Evolutionary conservation across 2,329 filamentous ascomycete genomes (phyloP).

Genomic region (Alternaria longipes): DNA sequence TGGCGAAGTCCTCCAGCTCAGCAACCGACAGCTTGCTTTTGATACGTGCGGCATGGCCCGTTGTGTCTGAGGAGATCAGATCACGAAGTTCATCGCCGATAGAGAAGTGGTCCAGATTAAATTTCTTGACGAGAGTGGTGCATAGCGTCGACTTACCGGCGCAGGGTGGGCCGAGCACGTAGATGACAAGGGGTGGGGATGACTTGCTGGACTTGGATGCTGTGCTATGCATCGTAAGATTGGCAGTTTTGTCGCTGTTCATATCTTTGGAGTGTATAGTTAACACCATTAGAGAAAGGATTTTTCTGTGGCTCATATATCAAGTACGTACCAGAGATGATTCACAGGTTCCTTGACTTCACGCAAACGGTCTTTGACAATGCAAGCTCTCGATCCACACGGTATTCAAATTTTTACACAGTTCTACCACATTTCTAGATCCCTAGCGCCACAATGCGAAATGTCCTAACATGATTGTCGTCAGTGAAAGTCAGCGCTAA

Average conservation of each 20-base stretch:
- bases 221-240: not conserved
- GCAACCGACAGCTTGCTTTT: slow-evolving; percentile 5
- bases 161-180: slow-evolving; percentile 22
- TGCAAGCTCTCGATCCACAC: not conserved
- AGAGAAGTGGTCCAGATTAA: slow-evolving; percentile 21
- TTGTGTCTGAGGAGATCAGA: slow-evolving; percentile 11
- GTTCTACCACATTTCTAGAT: not conserved
- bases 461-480: not conserved
- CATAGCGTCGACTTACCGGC: slow-evolving; percentile 24
- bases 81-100: slow-evolving; percentile 21
- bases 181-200: slow-evolving; percentile 10
- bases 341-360: not conserved
- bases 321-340: not conserved
- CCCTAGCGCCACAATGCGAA: not conserved
- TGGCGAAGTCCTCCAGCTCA: slow-evolving; percentile 8
- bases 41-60: slow-evolving; percentile 9
- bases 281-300: not conserved
- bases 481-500: not conserved
- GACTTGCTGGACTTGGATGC: not conserved
- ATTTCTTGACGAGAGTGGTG: slow-evolving; percentile 7
- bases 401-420: not conserved
- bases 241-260: not conserved
- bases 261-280: not conserved
- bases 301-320: not conserved
- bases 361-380: not conserved